phyloP scores from a whole-genome alignment of 805 yeast species.

The Torulaspora maleeae region DNA sequence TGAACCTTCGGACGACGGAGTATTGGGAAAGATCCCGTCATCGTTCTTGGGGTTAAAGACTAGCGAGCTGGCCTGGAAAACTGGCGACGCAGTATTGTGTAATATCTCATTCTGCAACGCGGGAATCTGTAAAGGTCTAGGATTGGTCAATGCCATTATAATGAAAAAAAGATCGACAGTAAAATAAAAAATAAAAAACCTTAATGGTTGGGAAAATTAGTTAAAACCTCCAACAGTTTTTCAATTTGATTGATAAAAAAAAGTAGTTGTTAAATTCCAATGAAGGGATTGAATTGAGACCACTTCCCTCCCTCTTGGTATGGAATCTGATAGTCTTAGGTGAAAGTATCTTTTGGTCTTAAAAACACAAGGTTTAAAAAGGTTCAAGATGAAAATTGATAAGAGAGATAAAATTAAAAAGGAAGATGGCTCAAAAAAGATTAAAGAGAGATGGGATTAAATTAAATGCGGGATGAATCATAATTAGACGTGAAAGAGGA shows the following conservation, averaged over 20 bases:
- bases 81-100: conserved; percentile 33
- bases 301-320: conserved; percentile 6
- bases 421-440: not conserved
- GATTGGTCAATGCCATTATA: conserved; percentile 60
- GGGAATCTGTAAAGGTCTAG: conserved; percentile 58
- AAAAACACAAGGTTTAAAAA: not conserved
- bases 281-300: conserved; percentile 11
- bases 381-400: not conserved
- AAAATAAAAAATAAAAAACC: conserved; percentile 5
- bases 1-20: conserved; percentile 17
- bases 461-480: conserved; percentile 12
- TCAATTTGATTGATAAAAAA: conserved; percentile 7
- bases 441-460: not conserved
- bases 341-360: not conserved
- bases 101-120: conserved; percentile 35
- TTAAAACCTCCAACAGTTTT: conserved; percentile 19
- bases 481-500: not conserved
- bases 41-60: conserved; percentile 18
- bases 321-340: conserved; percentile 8
- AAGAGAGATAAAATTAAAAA: not conserved
- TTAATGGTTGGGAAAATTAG: conserved; percentile 17
- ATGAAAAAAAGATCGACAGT: not conserved
- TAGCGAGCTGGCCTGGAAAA: conserved; percentile 31
- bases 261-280: conserved; percentile 8
- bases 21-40: conserved; percentile 18